phyloP scores from a whole-genome alignment of 2,329 filamentous ascomycete genomes.

The Pyricularia sp. region DNA sequence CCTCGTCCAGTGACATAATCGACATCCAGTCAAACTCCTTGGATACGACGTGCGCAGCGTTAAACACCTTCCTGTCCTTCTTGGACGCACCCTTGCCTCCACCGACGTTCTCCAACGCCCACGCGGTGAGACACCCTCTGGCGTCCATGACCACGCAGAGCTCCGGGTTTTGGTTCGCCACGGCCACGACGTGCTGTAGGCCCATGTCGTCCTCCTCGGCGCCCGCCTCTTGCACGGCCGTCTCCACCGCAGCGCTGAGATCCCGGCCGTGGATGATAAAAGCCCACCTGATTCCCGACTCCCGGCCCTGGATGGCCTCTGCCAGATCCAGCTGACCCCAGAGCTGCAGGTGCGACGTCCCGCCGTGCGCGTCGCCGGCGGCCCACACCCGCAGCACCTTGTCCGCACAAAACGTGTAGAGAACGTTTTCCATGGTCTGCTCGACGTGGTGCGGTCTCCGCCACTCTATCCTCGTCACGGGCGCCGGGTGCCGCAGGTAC shows the following conservation, averaged over 20 bases:
- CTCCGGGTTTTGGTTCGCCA: slow-evolving; percentile 79
- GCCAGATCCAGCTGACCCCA: slow-evolving; percentile 75
- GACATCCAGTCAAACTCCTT: slow-evolving; percentile 35
- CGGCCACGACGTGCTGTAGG: slow-evolving; percentile 74
- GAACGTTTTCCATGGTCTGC: slow-evolving; percentile 72
- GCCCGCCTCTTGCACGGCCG: slow-evolving; percentile 54
- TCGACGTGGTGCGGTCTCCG: slow-evolving; percentile 67
- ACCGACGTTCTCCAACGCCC: slow-evolving; percentile 82
- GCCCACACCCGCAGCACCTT: slow-evolving; percentile 77
- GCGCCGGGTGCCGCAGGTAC: slow-evolving; percentile 75
- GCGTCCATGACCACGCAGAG: slow-evolving; percentile 80
- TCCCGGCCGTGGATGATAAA: slow-evolving; percentile 79
- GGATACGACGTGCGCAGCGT: slow-evolving; percentile 68
- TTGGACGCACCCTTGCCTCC: slow-evolving; percentile 21
- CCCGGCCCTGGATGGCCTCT: slow-evolving; percentile 49
- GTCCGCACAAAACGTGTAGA: slow-evolving; percentile 85
- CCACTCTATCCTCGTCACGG: slow-evolving; percentile 83
- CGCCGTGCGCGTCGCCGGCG: slow-evolving; percentile 58
- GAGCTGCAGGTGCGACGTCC: slow-evolving; percentile 50
- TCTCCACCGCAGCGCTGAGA: slow-evolving; percentile 68
- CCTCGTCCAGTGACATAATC: slow-evolving; percentile 15
- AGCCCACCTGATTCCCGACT: slow-evolving; percentile 44
- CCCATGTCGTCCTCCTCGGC: slow-evolving; percentile 54
- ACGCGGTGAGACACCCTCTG: slow-evolving; percentile 79
- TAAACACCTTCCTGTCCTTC: slow-evolving; percentile 52